Conservation (phyloP, 1,284 basidiomycete genomes). For the Melampsora larici-populina region DNA sequence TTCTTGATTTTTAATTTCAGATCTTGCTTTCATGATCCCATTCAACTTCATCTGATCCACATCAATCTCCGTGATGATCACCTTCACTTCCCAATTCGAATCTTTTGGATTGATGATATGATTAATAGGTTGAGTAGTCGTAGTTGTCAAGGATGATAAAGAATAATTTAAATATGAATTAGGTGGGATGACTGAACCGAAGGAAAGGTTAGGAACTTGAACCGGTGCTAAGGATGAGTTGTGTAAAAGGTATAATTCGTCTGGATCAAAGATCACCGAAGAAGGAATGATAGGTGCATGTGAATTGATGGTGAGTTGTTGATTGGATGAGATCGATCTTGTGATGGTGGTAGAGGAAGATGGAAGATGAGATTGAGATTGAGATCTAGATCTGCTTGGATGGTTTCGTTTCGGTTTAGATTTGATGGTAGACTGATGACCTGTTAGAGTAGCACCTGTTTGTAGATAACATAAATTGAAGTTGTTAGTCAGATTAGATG, state of each 20-base stretch:
- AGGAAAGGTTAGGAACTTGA: background rate
- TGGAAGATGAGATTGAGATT: too few relatives aligned
- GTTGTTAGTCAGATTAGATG: too few relatives aligned
- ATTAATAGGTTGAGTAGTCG: background rate
- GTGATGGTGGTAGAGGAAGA: background rate
- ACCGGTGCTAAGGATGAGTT: background rate
- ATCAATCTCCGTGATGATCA: conserved; percentile 29
- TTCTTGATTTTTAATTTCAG: background rate
- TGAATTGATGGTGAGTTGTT: background rate
- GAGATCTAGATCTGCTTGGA: too few relatives aligned
- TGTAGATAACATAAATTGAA: too few relatives aligned
- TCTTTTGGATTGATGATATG: background rate
- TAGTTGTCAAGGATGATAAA: too few relatives aligned
- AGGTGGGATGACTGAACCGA: conserved; percentile 3
- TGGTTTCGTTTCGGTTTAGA: too few relatives aligned
- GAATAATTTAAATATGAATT: background rate
- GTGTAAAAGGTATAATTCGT: background rate
- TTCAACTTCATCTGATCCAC: background rate
- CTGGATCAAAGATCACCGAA: background rate
- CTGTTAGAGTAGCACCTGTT: too few relatives aligned
- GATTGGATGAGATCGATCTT: background rate
- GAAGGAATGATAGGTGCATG: background rate
- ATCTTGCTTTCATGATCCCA: conserved; percentile 20
- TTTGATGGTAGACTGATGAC: too few relatives aligned
- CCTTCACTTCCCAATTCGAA: conserved; percentile 11